Conservation (phyloP, 306 rosid species). For the Cajanus cajan region DNA sequence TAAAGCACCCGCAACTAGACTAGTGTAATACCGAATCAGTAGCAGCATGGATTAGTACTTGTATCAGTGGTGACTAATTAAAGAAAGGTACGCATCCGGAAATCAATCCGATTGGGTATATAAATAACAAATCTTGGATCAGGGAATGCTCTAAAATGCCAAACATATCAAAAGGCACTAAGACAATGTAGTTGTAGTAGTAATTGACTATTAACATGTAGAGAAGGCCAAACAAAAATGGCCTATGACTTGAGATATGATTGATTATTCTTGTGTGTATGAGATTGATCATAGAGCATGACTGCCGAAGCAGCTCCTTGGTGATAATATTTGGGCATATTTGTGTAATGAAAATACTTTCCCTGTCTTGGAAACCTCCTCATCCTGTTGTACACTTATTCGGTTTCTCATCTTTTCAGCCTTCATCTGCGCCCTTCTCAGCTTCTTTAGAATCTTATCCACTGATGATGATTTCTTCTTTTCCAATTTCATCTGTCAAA, state of each 20-base stretch:
- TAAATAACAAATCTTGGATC: too few relatives aligned
- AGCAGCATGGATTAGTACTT: neutral
- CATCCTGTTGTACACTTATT: slow-evolving; percentile 19
- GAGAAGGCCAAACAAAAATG: neutral
- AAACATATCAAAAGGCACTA: neutral
- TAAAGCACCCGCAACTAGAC: neutral
- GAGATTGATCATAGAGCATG: slow-evolving; percentile 24
- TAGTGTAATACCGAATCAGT: neutral
- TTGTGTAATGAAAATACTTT: slow-evolving; percentile 31
- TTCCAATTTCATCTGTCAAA: slow-evolving; percentile 80
- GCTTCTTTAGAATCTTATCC: slow-evolving; percentile 75
- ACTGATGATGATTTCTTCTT: slow-evolving; percentile 76
- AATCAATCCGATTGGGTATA: neutral
- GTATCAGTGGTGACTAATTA: neutral
- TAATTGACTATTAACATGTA: neutral
- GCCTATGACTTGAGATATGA: slow-evolving; percentile 19
- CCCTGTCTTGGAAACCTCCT: slow-evolving; percentile 27
- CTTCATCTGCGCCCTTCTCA: slow-evolving; percentile 68
- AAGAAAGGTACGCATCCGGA: neutral
- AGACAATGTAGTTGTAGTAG: neutral
- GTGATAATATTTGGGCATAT: slow-evolving; percentile 32
- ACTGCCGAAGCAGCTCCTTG: slow-evolving; percentile 36
- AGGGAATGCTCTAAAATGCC: neutral
- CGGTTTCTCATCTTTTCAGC: slow-evolving; percentile 74
- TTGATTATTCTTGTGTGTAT: neutral